Base-by-base conservation (phyloP, 2,329 filamentous ascomycete species). In the Xylaria sp. region DNA sequence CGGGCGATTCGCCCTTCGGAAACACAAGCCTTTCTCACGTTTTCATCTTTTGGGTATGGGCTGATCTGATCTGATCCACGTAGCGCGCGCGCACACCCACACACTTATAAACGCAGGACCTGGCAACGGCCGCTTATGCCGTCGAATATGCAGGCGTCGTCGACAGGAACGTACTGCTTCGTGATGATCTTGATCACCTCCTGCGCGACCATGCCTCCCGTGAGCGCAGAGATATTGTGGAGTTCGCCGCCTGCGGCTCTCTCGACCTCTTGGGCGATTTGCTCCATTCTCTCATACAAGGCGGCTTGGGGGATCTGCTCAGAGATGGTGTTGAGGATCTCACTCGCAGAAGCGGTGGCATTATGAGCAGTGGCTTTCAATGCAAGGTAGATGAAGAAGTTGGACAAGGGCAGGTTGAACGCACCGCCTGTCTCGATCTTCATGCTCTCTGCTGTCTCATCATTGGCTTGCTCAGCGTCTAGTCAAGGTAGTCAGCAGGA, bases 131-230 rank as follows among this genome's bases (percentile, higher is more conserved):
- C 86, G 61, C 76, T 77, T 63, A 89, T 85, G 19, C 86, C 87
- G 76, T 89, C 86, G 67, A 87, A 89, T 62, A 90, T 79, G 70
- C 86, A 88, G 13, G 84, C 87, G 72, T 89, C 88, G 67, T 89
- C 85, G 64, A 88, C 83, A 23, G 87, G 86, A 49, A 89, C 79
- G 74, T 89, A 90, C 76, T 90, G 87, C 69, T 85, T 85, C 10
- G 87, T 89, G 68, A 89, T 83, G 59, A 93, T 84, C 73, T 99
- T 99, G 77, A 99, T 95, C 63, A 93, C 85, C 76, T 99, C 94
- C 75, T 99, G 95, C n/a, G 93, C 91, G 52, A 95, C 89, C 78
- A 99, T 89, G 2, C 94, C 95, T 35, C 94, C 95, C 1, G 87
- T 89, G 58, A 96, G 77, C 30, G 92, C 88, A 37, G 92, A 89